These are phyloP conservation scores for Suhomyces emberorum DNA, from an alignment of 805 yeast species.

Conservation along the genomic window DNA sequence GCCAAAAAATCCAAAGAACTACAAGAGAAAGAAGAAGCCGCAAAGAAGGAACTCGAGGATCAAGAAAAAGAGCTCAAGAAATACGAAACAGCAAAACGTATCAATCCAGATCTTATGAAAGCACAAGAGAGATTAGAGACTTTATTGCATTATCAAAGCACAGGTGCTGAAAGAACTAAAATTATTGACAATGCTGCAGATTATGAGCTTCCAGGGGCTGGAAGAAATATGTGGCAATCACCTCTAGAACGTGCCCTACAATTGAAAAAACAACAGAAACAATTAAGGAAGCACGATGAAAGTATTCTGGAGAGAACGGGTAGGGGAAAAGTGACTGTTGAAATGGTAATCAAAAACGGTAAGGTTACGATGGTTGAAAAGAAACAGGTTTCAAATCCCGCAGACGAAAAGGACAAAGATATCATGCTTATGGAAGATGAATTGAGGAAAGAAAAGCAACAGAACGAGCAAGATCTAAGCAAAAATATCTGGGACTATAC, in stretches of 20 bases:
- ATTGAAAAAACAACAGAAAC: slow-evolving; percentile 80
- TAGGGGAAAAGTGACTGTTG: slow-evolving; percentile 69
- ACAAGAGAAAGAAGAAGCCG: slow-evolving; percentile 17
- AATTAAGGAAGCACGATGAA: slow-evolving; percentile 60
- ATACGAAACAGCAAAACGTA: slow-evolving; percentile 36
- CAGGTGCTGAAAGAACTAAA: slow-evolving; percentile 85
- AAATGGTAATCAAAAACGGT: slow-evolving; percentile 77
- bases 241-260: slow-evolving; percentile 83
- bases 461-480: slow-evolving; percentile 29
- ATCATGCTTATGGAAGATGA: slow-evolving; percentile 37
- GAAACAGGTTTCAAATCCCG: slow-evolving; percentile 10
- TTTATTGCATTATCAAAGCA: slow-evolving; percentile 74
- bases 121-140: slow-evolving; percentile 77
- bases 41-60: slow-evolving; percentile 34
- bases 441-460: slow-evolving; percentile 19
- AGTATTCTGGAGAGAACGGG: slow-evolving; percentile 59
- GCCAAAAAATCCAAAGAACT: slow-evolving; percentile 22
- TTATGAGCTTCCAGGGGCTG: slow-evolving; percentile 56
- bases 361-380: slow-evolving; percentile 65
- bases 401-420: slow-evolving; percentile 31
- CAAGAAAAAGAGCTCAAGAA: slow-evolving; percentile 44
- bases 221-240: slow-evolving; percentile 75
- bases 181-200: slow-evolving; percentile 94
- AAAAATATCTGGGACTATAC: slow-evolving; percentile 59
- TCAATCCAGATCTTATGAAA: slow-evolving; percentile 56